These are phyloP conservation scores for Monosporascus sp. DNA, from an alignment of 2,329 filamentous ascomycete genomes.

Conservation along the genomic window DNA sequence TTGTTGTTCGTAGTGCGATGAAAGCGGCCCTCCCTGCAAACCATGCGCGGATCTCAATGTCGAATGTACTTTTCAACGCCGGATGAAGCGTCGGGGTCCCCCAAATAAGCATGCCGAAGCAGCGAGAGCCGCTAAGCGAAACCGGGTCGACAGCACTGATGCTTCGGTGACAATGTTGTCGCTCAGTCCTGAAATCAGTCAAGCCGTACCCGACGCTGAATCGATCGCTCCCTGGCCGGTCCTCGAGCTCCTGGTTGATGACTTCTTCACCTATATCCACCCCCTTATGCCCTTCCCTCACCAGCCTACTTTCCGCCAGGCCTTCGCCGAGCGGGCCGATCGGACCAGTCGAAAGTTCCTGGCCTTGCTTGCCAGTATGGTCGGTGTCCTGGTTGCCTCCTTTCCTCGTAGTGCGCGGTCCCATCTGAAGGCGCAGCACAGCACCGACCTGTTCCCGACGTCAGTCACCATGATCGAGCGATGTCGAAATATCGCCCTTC, in stretches of 20 bases:
- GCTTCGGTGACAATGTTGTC: conserved; percentile 45
- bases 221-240: conserved; percentile 65
- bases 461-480: conserved; percentile 65
- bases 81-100: conserved; percentile 53
- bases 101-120: conserved; percentile 55
- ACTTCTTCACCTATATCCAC: conserved; percentile 80
- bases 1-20: conserved; percentile 39
- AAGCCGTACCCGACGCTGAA: conserved; percentile 53
- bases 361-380: conserved; percentile 68
- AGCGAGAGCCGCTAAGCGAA: conserved; percentile 48
- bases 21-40: conserved; percentile 48
- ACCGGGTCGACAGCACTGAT: conserved; percentile 34
- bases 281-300: conserved; percentile 73
- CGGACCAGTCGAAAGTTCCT: conserved; percentile 61
- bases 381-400: conserved; percentile 66
- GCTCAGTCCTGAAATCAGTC: conserved; percentile 31
- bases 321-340: conserved; percentile 62
- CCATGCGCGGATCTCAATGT: conserved; percentile 52
- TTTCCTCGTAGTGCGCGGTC: conserved; percentile 67
- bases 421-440: conserved; percentile 62
- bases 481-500: conserved; percentile 63
- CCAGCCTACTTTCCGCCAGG: conserved; percentile 68
- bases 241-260: conserved; percentile 65
- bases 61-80: conserved; percentile 51
- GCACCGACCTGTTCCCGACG: conserved; percentile 60